A percentile compares a stretch with the other conserved stretches of the same genome.
Conservation (phyloP, 495 filamentous ascomycete genomes). For the Margaritispora aquatica region DNA sequence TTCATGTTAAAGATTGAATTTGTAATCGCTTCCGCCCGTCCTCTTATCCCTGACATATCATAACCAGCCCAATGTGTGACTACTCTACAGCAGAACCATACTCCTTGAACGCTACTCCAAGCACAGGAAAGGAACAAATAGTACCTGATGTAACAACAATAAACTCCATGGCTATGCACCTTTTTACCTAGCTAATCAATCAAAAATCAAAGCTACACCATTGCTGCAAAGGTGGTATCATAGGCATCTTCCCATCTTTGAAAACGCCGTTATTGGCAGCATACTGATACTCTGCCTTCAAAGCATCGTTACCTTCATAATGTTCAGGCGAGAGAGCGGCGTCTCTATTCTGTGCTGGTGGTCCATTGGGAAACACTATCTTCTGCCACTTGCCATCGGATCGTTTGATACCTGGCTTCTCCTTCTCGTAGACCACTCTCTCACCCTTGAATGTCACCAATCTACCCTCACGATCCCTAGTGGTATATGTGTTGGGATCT, state of each 20-base stretch:
- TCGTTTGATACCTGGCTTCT: conserved; percentile 7
- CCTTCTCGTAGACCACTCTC: conserved; percentile 19
- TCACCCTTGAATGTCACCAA: conserved; percentile 21
- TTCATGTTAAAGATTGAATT: no score
- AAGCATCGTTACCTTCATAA: conserved; percentile 14
- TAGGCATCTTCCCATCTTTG: conserved; percentile 17
- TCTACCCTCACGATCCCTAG: conserved; percentile 8
- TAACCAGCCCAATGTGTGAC: no score
- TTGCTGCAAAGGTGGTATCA: conserved; percentile 22
- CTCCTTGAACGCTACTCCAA: no score
- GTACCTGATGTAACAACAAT: neutral
- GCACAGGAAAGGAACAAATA: no score
- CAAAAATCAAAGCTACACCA: conserved; percentile 26
- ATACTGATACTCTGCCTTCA: conserved; percentile 13
- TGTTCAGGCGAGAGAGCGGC: conserved; percentile 5
- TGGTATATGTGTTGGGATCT: conserved; percentile 8
- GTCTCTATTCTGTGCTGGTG: conserved; percentile 11
- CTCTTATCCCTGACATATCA: no score
- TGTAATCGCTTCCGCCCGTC: no score
- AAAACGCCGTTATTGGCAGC: conserved; percentile 12
- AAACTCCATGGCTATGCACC: neutral
- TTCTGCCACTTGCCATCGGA: conserved; percentile 19
- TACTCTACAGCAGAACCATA: no score
- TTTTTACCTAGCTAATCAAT: neutral
- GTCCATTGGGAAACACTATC: conserved; percentile 25